Evolutionary conservation across 208 protist species (phyloP), one percentile per base, ranked within the genome.

Genomic region (Herpetomonas tarakana): DNA sequence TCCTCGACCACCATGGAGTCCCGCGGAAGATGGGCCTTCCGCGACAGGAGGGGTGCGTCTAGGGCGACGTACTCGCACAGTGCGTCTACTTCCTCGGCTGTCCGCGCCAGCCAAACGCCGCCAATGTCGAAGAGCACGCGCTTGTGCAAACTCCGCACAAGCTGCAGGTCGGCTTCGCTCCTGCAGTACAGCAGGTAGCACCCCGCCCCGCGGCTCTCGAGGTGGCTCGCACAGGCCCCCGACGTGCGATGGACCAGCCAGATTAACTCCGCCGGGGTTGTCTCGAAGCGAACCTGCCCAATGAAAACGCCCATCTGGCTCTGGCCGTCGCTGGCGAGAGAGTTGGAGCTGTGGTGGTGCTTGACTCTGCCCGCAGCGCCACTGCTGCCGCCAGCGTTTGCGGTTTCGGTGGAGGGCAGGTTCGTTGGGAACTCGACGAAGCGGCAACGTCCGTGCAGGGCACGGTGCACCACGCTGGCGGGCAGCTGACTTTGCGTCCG

Each of bases 1-100:
- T 94, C 83, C 71, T 94, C 84, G 2, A 94, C 78, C 21, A 94
- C 83, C 79, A 94, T 85, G 19, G 81, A 86, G 44, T 91, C 82
- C 0, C 78, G 70, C 30, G 88, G 88, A 18, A 94, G 68, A 14
- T 79, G 83, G 11, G 80, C 65, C 69, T 78, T 78, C 31, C 77
- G 74, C 14, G 83, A 79, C 16, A 88, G 46, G 2, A 83, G 67
- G 14, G 83, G 70, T 0, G 76, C 81, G 46, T 86, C 70, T 2
- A 87, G 52, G n/a, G 81, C 71, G 35, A 94, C 81, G 56, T 94
- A 86, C 67, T 91, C 83, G 47, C 78, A 89, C 54, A 94, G 76
- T 22, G 74, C 70, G 47, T 91, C 78, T 12, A 86, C 73, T 61
- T 94, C 83, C 64, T 88, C 75, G 6, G 74, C 67, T 0, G 71